These are phyloP conservation scores for Petasospora fabianii DNA, from an alignment of 1,139 yeast genomes.

Conservation along the genomic window DNA sequence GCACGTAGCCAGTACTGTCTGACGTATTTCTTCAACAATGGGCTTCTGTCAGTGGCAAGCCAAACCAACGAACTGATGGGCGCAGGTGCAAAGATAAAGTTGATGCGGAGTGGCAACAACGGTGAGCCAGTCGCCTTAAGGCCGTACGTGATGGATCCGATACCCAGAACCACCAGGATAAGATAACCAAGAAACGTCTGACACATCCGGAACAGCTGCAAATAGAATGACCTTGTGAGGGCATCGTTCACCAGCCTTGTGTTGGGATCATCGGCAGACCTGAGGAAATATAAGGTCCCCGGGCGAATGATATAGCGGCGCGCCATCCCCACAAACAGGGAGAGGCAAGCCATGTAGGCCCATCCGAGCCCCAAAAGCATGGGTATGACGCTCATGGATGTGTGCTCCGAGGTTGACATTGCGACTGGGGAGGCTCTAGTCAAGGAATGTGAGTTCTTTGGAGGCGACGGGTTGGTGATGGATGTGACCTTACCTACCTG, in stretches of 20 bases:
- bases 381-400: no score
- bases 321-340: constrained; percentile 81
- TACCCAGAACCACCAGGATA: constrained; percentile 65
- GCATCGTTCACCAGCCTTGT: constrained; percentile 88
- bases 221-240: constrained; percentile 63
- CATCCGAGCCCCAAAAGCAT: constrained; percentile 72
- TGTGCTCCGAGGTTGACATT: no score
- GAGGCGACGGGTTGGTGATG: no score
- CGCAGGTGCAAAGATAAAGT: background rate
- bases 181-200: constrained; percentile 77
- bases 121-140: constrained; percentile 21
- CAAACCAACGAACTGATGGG: background rate
- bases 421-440: no score
- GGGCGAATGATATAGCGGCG: constrained; percentile 71
- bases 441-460: no score
- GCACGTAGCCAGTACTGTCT: constrained; percentile 59
- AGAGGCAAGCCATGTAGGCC: constrained; percentile 80
- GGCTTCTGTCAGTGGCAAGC: constrained; percentile 1
- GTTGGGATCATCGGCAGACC: constrained; percentile 94
- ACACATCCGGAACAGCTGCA: constrained; percentile 71
- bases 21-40: constrained; percentile 32
- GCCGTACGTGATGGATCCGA: constrained; percentile 57
- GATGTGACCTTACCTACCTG: no score
- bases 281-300: constrained; percentile 85
- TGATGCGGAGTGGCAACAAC: constrained; percentile 18